A percentile compares a stretch with the other conserved stretches of the same genome.
These are phyloP conservation scores for Oryza glumipatula DNA, from an alignment of 176 grass and related monocot genomes.

Conservation along the genomic window DNA sequence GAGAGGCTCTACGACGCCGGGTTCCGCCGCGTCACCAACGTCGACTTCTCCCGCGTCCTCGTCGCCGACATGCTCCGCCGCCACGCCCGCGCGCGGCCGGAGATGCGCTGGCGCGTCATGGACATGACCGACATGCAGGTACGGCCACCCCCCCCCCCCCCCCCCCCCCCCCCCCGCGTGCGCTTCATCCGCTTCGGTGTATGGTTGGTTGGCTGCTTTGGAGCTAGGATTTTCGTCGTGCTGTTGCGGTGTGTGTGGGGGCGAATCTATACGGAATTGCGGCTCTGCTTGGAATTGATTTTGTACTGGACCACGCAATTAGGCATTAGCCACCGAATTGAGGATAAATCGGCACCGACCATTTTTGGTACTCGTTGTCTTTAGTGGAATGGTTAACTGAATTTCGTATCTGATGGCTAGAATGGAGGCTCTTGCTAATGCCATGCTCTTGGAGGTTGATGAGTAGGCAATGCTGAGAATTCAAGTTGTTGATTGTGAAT, in stretches of 20 bases:
- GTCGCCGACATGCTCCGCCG: slow-evolving; percentile 87
- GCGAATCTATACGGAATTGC: not conserved
- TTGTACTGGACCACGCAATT: not conserved
- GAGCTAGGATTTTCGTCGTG: slow-evolving; percentile 19
- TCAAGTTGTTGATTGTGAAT: not conserved
- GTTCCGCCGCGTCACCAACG: slow-evolving; percentile 75
- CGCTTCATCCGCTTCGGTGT: not conserved
- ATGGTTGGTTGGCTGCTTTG: not conserved
- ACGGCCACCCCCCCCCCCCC: not conserved
- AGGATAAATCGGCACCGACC: not conserved
- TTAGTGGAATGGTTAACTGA: not conserved
- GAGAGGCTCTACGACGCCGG: slow-evolving; percentile 84
- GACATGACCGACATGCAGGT: slow-evolving; percentile 95
- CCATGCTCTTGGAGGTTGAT: not conserved
- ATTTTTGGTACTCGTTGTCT: not conserved
- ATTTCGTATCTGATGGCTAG: not conserved
- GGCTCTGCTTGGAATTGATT: slow-evolving; percentile 1
- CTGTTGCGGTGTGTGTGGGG: not conserved
- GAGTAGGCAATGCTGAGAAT: not conserved
- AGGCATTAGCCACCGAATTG: not conserved
- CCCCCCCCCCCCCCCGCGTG: not conserved
- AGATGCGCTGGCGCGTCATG: slow-evolving; percentile 98
- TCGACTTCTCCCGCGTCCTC: slow-evolving; percentile 94
- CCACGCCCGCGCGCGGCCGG: slow-evolving; percentile 67
- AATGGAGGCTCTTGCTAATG: not conserved